Evolutionary conservation across 352 stramenopile species (phyloP), one percentile per base, ranked within the genome.

Genomic region (Pythium oligandrum): DNA sequence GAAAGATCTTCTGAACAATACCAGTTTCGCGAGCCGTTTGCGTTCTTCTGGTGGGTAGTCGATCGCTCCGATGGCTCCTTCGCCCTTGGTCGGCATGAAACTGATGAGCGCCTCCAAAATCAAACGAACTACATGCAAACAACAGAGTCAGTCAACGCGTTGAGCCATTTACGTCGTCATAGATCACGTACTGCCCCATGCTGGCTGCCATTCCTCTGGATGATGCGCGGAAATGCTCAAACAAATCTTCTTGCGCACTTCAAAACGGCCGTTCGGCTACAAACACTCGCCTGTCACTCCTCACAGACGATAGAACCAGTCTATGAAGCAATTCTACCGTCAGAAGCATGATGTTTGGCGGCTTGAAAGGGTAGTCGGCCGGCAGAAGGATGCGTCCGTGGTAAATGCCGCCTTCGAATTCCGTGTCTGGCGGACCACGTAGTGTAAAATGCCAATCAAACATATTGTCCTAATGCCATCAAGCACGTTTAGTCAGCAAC

Each of bases 401-500:
- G 68, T 99, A 99, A 30, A 98, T 80, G 17, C 97, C 97, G 12
- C 91, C 96, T 51, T 97, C 89, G 66, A 99, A 99, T 53, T 98
- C 94, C 2, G 95, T 99, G 53, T 93, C 93, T 3, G 78, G 79
- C 3, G 97, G 94, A 10, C 97, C 97, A n/a, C 96, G 89, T 51
- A 99, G 94, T 9, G 96, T 99, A 69, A 99, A 99, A 63, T 99
- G 96, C 88, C 88, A 96, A 57, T 95, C 82, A 63, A 96, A 96
- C 70, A 95, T 92, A 61, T 96, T 92, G 50, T 77, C 82, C 78
- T 90, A 35, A 30, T 31, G 7, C 7, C 43, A 9, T n/a, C 43
- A 31, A 31, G 8, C 9, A n/a, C 9, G 43, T 43, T 37, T 32
- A 31, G 33, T n/a, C 30, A 12, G 17, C 26, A 7, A 38, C 7